Evolutionary conservation across 2,329 filamentous ascomycete species (phyloP), one percentile per base, ranked within the genome.

Genomic region (Hymenoscyphus repandus): DNA sequence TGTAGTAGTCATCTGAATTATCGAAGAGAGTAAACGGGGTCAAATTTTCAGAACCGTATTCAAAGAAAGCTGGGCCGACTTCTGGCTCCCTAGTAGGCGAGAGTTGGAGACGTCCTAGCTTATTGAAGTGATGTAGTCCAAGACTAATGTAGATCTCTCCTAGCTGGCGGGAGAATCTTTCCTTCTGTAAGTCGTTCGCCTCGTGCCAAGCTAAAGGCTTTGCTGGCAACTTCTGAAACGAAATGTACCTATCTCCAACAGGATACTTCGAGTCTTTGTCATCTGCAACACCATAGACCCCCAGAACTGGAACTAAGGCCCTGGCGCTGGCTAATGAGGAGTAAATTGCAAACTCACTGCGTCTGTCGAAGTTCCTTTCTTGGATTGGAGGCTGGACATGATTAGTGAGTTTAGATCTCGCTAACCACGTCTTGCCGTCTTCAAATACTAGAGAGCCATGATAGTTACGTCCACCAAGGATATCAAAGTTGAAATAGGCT

Each of bases 221-320:
- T 4, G 69, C 67, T 10, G 60, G 54, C 40, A 74, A 47, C 57
- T 70, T 74, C 51, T 73, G 68, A 63, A 73, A 69, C 15, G 73
- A 59, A 40, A 74, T 71, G 49, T 72, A 73, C 18, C 66, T 62
- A 37, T 68, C 61, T 9, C 69, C 67, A 33, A 71, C 46, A 20
- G 54, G 54, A 52, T 71, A 71, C 1, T 15, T 32, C 2, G 56
- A 58, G 43, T 49, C 30, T 49, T 65, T 62, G 10, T 62, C 62
- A 45, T 64, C 63, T 22, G 59, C 62, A 59, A 55, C 66, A 49
- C 70, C 67, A 49, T 65, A 68, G 2, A 70, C 56, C 32, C 59
- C 58, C 1, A 69, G 69, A 9, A 59, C 61, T 7, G 68, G 69
- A n/a, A 72, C 51, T 30, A 9, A 17, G 22, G 37, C 43, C 20